Evolutionary conservation across 2,329 filamentous ascomycete species (phyloP).

Genomic region (Aspergillus sp.): DNA sequence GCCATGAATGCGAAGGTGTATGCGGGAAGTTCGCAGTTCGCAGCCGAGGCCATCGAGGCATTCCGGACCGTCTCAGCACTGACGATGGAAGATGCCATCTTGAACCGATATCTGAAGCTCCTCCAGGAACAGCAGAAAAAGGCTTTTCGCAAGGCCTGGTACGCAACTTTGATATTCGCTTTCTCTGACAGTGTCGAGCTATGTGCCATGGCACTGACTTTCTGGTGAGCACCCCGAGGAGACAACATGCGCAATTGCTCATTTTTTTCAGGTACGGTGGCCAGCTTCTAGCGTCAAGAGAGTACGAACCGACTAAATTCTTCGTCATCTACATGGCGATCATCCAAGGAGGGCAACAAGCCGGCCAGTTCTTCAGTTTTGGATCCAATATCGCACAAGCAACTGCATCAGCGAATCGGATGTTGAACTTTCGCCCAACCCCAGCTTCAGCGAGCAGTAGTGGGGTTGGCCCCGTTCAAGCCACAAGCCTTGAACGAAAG

Average conservation of each 20-base stretch:
- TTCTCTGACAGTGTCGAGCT: slow-evolving; percentile 67
- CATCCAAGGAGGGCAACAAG: slow-evolving; percentile 65
- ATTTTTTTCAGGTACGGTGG: slow-evolving; percentile 58
- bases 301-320: slow-evolving; percentile 50
- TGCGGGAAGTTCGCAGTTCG: slow-evolving; percentile 70
- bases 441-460: not conserved
- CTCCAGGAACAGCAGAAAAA: slow-evolving; percentile 58
- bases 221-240: slow-evolving; percentile 46
- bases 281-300: slow-evolving; percentile 53
- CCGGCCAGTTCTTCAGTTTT: slow-evolving; percentile 67
- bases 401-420: slow-evolving; percentile 37
- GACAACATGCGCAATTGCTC: not conserved
- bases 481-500: not conserved
- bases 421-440: slow-evolving; percentile 26
- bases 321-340: slow-evolving; percentile 65
- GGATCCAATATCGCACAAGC: slow-evolving; percentile 54
- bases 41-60: slow-evolving; percentile 70
- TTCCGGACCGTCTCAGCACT: slow-evolving; percentile 71
- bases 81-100: slow-evolving; percentile 67
- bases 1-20: slow-evolving; percentile 68
- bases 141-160: slow-evolving; percentile 62
- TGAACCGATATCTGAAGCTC: slow-evolving; percentile 59
- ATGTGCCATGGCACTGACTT: slow-evolving; percentile 60
- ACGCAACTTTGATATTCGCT: slow-evolving; percentile 65
- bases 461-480: not conserved